Evolutionary conservation across 2,329 filamentous ascomycete species (phyloP).

Genomic region (Cordyceps fumosorosea): DNA sequence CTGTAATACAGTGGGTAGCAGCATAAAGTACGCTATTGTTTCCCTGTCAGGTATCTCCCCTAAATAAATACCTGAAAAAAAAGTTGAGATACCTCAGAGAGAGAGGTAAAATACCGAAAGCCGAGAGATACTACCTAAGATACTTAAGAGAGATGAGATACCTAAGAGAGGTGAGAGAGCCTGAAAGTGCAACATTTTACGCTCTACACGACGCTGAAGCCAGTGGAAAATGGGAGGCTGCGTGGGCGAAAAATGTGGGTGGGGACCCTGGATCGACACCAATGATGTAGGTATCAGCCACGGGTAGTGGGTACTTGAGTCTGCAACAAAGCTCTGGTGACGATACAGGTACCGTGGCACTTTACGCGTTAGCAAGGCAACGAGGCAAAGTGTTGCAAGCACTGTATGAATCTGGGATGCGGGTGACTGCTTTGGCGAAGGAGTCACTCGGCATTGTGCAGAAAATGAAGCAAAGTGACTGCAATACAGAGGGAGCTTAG

Average conservation of each 20-base stretch:
- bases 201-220: too few species aligned
- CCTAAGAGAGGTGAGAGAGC: too few species aligned
- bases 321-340: background rate
- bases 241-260: background rate
- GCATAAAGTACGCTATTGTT: background rate
- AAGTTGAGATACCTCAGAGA: too few species aligned
- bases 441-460: too few species aligned
- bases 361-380: conserved; percentile 7
- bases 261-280: conserved; percentile 6
- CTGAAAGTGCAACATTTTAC: too few species aligned
- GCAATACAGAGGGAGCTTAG: too few species aligned
- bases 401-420: background rate
- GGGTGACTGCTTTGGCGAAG: background rate
- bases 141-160: too few species aligned
- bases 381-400: background rate
- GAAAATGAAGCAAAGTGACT: too few species aligned
- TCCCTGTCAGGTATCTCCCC: background rate
- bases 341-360: background rate
- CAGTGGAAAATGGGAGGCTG: background rate
- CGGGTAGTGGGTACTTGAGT: background rate
- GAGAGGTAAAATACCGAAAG: too few species aligned
- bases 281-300: background rate
- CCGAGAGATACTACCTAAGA: too few species aligned
- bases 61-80: too few species aligned
- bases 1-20: background rate